These are phyloP conservation scores for Houttuynia cordata DNA, from an alignment of 164 flowering plant species.

Conservation along the genomic window DNA sequence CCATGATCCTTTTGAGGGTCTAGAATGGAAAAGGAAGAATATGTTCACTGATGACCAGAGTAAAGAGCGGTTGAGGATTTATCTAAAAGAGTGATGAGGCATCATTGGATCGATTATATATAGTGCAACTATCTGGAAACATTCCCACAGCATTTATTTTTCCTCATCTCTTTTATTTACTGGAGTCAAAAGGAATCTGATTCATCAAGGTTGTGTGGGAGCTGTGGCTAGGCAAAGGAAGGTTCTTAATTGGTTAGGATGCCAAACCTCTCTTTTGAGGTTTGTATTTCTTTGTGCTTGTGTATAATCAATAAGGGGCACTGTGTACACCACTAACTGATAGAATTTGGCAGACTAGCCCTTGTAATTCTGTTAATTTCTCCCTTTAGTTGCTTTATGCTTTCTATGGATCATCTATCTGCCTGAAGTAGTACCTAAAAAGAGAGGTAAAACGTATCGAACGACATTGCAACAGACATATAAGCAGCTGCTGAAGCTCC, in stretches of 20 bases:
- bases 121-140: background rate
- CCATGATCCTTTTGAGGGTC: background rate
- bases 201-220: background rate
- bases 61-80: background rate
- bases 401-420: no score
- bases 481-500: no score
- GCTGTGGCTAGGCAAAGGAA: background rate
- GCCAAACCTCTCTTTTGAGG: slow-evolving; percentile 1
- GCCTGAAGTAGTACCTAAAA: no score
- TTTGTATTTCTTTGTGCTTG: background rate
- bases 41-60: background rate
- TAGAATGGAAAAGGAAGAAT: background rate
- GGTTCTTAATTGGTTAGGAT: background rate
- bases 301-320: no score
- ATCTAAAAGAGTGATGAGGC: background rate
- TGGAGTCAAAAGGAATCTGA: background rate
- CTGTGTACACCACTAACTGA: no score
- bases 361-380: no score
- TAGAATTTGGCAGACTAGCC: no score
- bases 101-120: background rate
- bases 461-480: no score
- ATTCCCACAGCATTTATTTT: no score
- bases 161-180: background rate
- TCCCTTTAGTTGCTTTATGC: no score
- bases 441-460: no score